Percentiles rank a stretch among this genome's conserved stretches.
Evolutionary conservation across 164 flowering plant genomes (phyloP).

Genomic region (Chimonanthus praecox): DNA sequence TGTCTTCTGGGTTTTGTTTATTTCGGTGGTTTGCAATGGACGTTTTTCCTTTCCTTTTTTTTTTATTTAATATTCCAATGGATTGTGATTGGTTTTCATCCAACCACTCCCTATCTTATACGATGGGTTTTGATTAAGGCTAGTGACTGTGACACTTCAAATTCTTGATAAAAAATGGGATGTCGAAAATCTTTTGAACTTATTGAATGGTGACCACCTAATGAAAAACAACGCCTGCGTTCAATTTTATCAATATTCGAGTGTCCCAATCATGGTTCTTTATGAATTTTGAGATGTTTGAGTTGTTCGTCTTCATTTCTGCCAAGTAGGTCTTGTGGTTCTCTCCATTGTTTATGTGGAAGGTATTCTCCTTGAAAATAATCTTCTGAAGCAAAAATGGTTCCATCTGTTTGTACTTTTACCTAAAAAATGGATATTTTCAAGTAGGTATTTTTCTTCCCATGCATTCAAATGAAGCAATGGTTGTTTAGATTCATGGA

Average conservation of each 20-base stretch:
- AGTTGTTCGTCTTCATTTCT: not conserved
- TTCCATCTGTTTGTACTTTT: too few species aligned
- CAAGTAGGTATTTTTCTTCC: not conserved
- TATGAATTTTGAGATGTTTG: not conserved
- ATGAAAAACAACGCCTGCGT: too few species aligned
- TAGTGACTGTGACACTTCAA: too few species aligned
- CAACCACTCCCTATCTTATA: not conserved
- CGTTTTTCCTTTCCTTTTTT: not conserved
- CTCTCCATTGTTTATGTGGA: not conserved
- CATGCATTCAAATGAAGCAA: not conserved
- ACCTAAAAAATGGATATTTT: not conserved
- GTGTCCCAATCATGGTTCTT: not conserved
- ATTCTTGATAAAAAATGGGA: not conserved
- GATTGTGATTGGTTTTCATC: not conserved
- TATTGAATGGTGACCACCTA: too few species aligned
- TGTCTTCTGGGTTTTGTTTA: not conserved
- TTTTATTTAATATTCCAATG: not conserved
- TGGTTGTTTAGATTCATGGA: not conserved
- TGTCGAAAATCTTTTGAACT: not conserved
- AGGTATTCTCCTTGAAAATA: too few species aligned
- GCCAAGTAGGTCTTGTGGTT: not conserved
- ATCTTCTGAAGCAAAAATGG: too few species aligned
- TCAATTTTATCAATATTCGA: too few species aligned
- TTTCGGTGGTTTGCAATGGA: not conserved
- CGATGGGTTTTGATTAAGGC: too few species aligned